Base-by-base conservation (phyloP, 768 basidiomycete species). In the Suillus lakei region DNA sequence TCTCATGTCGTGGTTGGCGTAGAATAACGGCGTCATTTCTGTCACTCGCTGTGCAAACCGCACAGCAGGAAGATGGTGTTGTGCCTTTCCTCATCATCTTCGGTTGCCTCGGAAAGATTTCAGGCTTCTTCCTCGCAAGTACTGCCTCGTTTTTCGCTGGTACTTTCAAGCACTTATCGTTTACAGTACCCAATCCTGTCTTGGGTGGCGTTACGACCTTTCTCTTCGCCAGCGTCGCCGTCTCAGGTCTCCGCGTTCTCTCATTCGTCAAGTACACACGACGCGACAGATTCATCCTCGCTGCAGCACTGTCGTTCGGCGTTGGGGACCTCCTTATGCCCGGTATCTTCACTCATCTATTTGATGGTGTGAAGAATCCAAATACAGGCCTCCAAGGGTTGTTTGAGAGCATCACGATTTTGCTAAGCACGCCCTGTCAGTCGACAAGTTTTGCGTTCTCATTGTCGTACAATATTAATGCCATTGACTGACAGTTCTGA, bases 191-290 rank as follows among this genome's bases (percentile, higher is more conserved):
- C 1, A 89, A 91, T 71, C 81, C 93, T 0, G 92, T 93, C 9
- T 84, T 93, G 0, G 93, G 93, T 2, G 92, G 93, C 3, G 92
- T 95, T 4, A 96, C 92, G 13, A 94, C 93, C 3, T 95, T 95
- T 83, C 82, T 95, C 13, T 95, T 95, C 72, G 89, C 91, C 0
- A 88, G 83, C 46, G 92, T 95, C 34, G 83, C 85, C 18, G 84
- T 86, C 8, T 91, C 90, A 0, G 92, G 93, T 38, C 60, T 91
- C 34, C 85, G 90, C 30, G 91, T 95, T 4, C 80, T 96, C 34
- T 81, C 86, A 4, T 85, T 85, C 68, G 78, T 84, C 38, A 69
- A 75, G 21, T 92, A 89, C 72, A 85, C 85, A n/a, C 83, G 91
- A 2, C 79, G 89, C 9, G 88, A 91, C 62, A 82, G 89, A 28